Percentiles rank a stretch among this genome's conserved stretches.
Conservation (phyloP, 306 rosid species). For the Vigna trinervia region DNA sequence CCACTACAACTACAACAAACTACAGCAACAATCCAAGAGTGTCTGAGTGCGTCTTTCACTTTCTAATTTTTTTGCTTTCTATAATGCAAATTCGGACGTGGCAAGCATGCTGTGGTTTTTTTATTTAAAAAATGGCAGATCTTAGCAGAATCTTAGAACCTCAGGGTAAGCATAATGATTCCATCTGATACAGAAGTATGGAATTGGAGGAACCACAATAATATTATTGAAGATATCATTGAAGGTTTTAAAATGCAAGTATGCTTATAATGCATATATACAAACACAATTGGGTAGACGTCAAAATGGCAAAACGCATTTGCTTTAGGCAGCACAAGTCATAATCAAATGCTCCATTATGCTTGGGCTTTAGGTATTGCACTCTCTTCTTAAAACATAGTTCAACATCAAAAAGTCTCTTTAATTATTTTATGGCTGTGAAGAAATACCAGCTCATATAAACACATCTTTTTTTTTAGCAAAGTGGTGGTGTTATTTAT, state of each 20-base stretch:
- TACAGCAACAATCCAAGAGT: slow-evolving; percentile 44
- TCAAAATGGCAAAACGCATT: slow-evolving; percentile 8
- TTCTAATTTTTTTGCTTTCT: slow-evolving; percentile 31
- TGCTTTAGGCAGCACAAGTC: slow-evolving; percentile 25
- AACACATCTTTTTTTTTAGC: not conserved
- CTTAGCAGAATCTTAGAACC: slow-evolving; percentile 55
- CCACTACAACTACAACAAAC: slow-evolving; percentile 54
- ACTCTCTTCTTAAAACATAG: slow-evolving; percentile 40
- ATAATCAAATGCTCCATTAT: slow-evolving; percentile 48
- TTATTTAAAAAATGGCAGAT: slow-evolving; percentile 16
- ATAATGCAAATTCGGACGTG: slow-evolving; percentile 55
- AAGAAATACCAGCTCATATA: slow-evolving; percentile 2
- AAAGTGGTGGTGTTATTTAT: slow-evolving; percentile 24
- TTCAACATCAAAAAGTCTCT: slow-evolving; percentile 45
- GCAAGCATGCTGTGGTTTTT: slow-evolving; percentile 63
- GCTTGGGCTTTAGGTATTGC: slow-evolving; percentile 48
- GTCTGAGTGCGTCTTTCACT: slow-evolving; percentile 53
- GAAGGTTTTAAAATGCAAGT: slow-evolving; percentile 18
- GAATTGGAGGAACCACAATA: slow-evolving; percentile 8
- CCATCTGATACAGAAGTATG: slow-evolving; percentile 42
- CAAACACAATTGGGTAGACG: slow-evolving; percentile 39
- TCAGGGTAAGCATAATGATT: slow-evolving; percentile 57
- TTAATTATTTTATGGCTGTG: slow-evolving; percentile 2
- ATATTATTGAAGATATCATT: slow-evolving; percentile 7
- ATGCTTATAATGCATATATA: not conserved